Conservation (phyloP, 345 rosid species). For the Brassica cretica region DNA sequence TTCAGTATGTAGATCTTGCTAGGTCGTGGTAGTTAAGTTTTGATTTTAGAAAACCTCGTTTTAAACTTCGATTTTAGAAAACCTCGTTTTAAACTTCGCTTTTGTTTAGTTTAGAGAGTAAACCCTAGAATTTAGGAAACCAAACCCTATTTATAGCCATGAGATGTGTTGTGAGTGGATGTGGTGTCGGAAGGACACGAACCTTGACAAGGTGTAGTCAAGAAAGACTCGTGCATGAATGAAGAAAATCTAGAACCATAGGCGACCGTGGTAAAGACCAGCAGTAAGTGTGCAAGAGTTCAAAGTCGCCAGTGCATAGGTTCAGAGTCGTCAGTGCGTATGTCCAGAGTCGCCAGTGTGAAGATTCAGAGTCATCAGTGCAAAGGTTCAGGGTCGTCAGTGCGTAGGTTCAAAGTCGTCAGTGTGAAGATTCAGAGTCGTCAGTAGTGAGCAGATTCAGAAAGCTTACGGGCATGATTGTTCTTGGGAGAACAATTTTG, state of each 20-base stretch:
- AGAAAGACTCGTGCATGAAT: not conserved
- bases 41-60: too few species aligned
- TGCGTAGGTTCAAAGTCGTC: not conserved
- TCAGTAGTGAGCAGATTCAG: too few species aligned
- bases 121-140: not conserved
- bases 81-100: not conserved
- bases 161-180: not conserved
- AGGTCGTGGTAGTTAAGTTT: not conserved
- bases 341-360: not conserved
- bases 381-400: not conserved
- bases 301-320: not conserved
- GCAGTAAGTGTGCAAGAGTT: not conserved
- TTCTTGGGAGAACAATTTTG: too few species aligned
- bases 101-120: not conserved
- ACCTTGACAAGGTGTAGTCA: not conserved
- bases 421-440: too few species aligned
- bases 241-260: not conserved
- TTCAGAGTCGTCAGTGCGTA: not conserved
- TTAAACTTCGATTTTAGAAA: too few species aligned
- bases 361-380: too few species aligned
- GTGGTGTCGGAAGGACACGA: not conserved
- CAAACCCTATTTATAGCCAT: not conserved
- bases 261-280: not conserved
- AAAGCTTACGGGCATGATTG: too few species aligned
- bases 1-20: not conserved